Base-by-base conservation (phyloP, 176 grass and related monocot genomes). In the Zoysia pacifica region DNA sequence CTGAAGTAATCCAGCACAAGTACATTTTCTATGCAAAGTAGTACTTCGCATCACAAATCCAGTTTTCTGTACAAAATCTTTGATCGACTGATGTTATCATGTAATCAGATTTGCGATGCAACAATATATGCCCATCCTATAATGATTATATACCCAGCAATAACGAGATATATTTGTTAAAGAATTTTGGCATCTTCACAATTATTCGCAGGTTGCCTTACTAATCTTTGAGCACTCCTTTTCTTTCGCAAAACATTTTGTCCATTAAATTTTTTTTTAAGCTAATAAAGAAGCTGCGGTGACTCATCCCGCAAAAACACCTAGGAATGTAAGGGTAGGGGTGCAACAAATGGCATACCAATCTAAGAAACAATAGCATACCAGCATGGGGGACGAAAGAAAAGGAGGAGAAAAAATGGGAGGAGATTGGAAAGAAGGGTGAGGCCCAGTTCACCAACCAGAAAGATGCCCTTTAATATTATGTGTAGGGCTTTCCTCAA, bases 141-240 rank as follows among this genome's bases (percentile, higher is more conserved):
- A 67, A 19, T 60, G 74, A 62, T 46, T 68, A 44, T 87, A 36
- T 37, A 50, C n/a, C 56, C 49, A 9, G 73, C 60, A 28, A 28
- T 50, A 28, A 69, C 20, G 6, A 74, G 39, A 2, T 4, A 7
- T 73, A 6, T 9, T n/a, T 1, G 41, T 41, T 73, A 9, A 18
- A 41, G 36, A 72, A 52, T 15, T 20, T 53, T 43, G n/a, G 7
- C 15, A 3, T 28, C 19, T 42, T 16, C 40, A 63, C 9, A 28
- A 28, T 0, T 28, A 28, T 28, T 28, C 28, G 28, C 42, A 15
- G 38, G 35, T 55, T 45, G 6, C 61, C 46, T 11, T 28, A 54
- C 51, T 55, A 35, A 7, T 10, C 35, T 65, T 63, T 51, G 35
- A 51, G 18, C 46, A 6, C 0, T 50, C 13, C 10, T 55, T 64